phyloP scores from a whole-genome alignment of 768 basidiomycete genomes.

The Lactifluus piperatus region DNA sequence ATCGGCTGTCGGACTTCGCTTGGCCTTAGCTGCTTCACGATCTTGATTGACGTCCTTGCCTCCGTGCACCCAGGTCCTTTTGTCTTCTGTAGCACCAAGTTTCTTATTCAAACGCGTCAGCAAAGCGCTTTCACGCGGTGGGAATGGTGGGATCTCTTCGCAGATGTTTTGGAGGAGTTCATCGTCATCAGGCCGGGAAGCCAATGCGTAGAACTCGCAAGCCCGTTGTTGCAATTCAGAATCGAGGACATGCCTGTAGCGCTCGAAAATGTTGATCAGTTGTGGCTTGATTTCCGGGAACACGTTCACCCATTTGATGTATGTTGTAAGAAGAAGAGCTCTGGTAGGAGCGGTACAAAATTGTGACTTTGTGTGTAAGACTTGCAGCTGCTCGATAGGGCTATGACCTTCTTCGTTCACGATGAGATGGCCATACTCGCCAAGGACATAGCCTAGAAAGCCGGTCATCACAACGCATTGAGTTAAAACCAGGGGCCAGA shows the following conservation, averaged over 20 bases:
- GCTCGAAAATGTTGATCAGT: slow-evolving; percentile 89
- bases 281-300: slow-evolving; percentile 98
- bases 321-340: slow-evolving; percentile 88
- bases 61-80: slow-evolving; percentile 90
- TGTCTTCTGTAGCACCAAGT: slow-evolving; percentile 88
- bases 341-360: slow-evolving; percentile 89
- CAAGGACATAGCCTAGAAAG: slow-evolving; percentile 78
- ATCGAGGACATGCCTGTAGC: slow-evolving; percentile 95
- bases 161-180: slow-evolving; percentile 90
- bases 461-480: neutral
- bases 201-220: slow-evolving; percentile 92
- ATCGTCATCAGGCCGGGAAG: slow-evolving; percentile 79
- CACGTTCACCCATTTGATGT: slow-evolving; percentile 99
- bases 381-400: slow-evolving; percentile 89
- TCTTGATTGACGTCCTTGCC: slow-evolving; percentile 90
- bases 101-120: slow-evolving; percentile 83
- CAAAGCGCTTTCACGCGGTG: slow-evolving; percentile 86
- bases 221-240: slow-evolving; percentile 97
- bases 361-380: slow-evolving; percentile 90
- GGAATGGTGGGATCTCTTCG: slow-evolving; percentile 99
- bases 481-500: neutral
- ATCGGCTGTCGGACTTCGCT: slow-evolving; percentile 17
- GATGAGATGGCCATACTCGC: slow-evolving; percentile 96
- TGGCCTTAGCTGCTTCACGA: slow-evolving; percentile 46
- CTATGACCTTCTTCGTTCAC: slow-evolving; percentile 92